Evolutionary conservation across 495 filamentous ascomycete species (phyloP).

Genomic region (Poronia punctata): DNA sequence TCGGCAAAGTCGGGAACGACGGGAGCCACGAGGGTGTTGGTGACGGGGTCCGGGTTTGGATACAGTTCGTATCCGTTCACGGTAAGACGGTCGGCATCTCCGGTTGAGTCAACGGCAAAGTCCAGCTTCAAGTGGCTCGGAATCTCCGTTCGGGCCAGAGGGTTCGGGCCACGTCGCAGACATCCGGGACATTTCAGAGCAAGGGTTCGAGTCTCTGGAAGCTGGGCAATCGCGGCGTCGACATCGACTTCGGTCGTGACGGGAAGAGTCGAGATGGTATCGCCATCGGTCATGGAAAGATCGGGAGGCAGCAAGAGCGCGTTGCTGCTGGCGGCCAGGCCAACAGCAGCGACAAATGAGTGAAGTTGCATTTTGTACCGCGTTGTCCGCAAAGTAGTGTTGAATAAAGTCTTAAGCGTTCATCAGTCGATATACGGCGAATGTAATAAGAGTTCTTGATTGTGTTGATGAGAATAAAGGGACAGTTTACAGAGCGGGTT

Average conservation of each 20-base stretch:
- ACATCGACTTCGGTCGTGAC: slow-evolving; percentile 16
- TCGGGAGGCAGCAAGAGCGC: slow-evolving; percentile 27
- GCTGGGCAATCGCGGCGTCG: slow-evolving; percentile 7
- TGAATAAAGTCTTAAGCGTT: slow-evolving; percentile 18
- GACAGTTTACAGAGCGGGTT: too few species aligned
- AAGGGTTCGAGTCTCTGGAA: slow-evolving; percentile 16
- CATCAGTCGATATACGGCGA: slow-evolving; percentile 5
- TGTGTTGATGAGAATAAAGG: slow-evolving; percentile 16
- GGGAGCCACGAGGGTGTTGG: slow-evolving; percentile 21
- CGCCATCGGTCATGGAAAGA: slow-evolving; percentile 15
- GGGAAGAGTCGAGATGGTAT: slow-evolving; percentile 21
- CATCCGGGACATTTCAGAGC: slow-evolving; percentile 39
- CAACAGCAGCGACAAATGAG: slow-evolving; percentile 21
- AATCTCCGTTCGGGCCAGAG: slow-evolving; percentile 18
- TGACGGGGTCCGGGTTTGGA: slow-evolving; percentile 28
- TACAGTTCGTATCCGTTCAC: slow-evolving; percentile 41
- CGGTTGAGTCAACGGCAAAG: slow-evolving; percentile 29
- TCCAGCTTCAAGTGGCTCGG: slow-evolving; percentile 35
- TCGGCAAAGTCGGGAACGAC: slow-evolving; percentile 11
- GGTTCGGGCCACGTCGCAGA: slow-evolving; percentile 19
- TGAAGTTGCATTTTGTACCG: slow-evolving; percentile 21
- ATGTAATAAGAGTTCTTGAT: slow-evolving; percentile 2
- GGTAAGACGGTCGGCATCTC: slow-evolving; percentile 28
- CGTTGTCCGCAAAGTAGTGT: slow-evolving; percentile 8
- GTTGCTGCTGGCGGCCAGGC: slow-evolving; percentile 25